phyloP scores from a whole-genome alignment of 2,329 filamentous ascomycete species.

The Colletotrichum magnum region DNA sequence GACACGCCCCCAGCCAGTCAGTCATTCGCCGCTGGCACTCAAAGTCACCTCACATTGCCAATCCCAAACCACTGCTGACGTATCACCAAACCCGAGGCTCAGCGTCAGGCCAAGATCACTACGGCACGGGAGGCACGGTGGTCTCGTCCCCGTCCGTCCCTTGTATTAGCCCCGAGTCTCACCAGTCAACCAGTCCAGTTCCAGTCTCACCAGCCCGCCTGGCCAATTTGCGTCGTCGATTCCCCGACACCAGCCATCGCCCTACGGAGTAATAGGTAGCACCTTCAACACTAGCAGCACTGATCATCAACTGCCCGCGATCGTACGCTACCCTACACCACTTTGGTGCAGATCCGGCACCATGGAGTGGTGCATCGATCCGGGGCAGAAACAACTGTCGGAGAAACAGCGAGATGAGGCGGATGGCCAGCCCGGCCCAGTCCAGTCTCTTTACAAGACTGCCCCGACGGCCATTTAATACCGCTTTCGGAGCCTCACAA shows the following conservation, averaged over 20 bases:
- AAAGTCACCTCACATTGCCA: slow-evolving; percentile 35
- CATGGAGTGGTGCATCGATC: slow-evolving; percentile 29
- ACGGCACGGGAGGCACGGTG: slow-evolving; percentile 5
- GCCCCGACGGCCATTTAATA: slow-evolving; percentile 4
- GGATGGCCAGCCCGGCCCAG: slow-evolving; percentile 11
- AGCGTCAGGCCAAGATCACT: too few relatives aligned
- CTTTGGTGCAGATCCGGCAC: slow-evolving; percentile 34
- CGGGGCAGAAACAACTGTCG: slow-evolving; percentile 17
- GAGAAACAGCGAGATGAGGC: slow-evolving; percentile 21
- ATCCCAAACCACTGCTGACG: slow-evolving; percentile 29
- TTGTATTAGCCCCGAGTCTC: slow-evolving; percentile 17
- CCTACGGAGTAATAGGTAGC: background rate
- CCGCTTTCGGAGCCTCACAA: slow-evolving; percentile 39
- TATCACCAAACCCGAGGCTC: slow-evolving; percentile 8
- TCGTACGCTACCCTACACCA: slow-evolving; percentile 9
- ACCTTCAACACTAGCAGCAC: background rate
- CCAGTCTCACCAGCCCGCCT: slow-evolving; percentile 14
- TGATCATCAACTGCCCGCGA: slow-evolving; percentile 13
- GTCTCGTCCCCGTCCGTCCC: background rate
- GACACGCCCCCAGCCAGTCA: background rate
- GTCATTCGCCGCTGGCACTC: background rate
- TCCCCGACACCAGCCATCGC: slow-evolving; percentile 3
- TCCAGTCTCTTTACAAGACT: slow-evolving; percentile 1
- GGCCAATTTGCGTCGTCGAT: background rate
- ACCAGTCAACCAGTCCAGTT: slow-evolving; percentile 3